phyloP scores from a whole-genome alignment of 2,329 filamentous ascomycete genomes.

The Fusarium nisikadoi region DNA sequence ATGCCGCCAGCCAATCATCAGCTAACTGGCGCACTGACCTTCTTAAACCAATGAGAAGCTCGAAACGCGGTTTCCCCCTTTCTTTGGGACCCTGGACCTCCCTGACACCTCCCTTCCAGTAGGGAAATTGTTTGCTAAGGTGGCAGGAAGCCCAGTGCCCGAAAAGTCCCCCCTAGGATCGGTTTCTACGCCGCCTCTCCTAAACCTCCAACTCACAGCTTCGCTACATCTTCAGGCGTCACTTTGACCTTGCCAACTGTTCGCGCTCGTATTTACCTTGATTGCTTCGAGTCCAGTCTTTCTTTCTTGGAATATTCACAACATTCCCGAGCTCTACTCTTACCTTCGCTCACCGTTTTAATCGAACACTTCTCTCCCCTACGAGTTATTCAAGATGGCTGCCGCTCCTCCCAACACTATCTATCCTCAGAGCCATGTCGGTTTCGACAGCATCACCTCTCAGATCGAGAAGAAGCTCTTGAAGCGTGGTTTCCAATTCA shows the following conservation, averaged over 20 bases:
- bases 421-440: conserved; percentile 97
- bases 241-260: conserved; percentile 36
- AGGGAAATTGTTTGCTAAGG: conserved; percentile 62
- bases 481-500: conserved; percentile 99
- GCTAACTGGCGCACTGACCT: conserved; percentile 46
- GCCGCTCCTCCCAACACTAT: conserved; percentile 76
- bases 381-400: conserved; percentile 57
- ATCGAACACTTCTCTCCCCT: conserved; percentile 38
- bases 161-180: conserved; percentile 54
- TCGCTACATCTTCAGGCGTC: conserved; percentile 42
- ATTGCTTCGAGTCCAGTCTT: conserved; percentile 32
- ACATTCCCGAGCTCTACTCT: conserved; percentile 43
- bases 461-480: conserved; percentile 99
- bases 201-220: conserved; percentile 46
- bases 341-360: conserved; percentile 46
- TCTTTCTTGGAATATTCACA: conserved; percentile 46
- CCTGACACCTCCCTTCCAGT: conserved; percentile 49
- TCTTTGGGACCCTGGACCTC: conserved; percentile 52
- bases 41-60: conserved; percentile 46
- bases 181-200: conserved; percentile 42
- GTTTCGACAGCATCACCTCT: conserved; percentile 99
- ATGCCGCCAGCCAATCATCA: conserved; percentile 47
- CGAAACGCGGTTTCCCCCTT: conserved; percentile 55
- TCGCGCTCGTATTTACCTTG: conserved; percentile 36
- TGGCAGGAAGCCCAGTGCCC: conserved; percentile 52